phyloP scores from a whole-genome alignment of 2,329 filamentous ascomycete genomes.

The Diatrype stigma region DNA sequence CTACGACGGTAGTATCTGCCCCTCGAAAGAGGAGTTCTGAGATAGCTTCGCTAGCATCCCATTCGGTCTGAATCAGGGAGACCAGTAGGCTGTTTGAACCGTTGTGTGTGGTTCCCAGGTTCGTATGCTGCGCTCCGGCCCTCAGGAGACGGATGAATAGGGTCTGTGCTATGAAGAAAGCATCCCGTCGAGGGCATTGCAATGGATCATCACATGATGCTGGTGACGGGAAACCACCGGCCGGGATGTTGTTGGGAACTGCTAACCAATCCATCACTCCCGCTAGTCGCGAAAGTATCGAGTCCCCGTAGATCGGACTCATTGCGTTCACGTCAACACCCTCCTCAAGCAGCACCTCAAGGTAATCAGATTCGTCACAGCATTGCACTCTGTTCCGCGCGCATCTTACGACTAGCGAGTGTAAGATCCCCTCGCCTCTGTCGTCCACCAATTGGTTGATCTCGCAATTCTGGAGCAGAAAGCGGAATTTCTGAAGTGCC shows the following conservation, averaged over 20 bases:
- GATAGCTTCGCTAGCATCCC: background rate
- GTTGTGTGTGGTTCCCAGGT: background rate
- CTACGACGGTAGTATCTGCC: background rate
- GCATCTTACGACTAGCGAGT: background rate
- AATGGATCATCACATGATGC: no score
- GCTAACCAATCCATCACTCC: background rate
- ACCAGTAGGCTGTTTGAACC: background rate
- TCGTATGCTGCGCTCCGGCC: background rate
- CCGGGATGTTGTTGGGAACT: no score
- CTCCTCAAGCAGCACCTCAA: background rate
- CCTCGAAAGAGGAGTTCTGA: background rate
- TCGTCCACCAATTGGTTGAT: background rate
- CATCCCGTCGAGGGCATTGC: background rate
- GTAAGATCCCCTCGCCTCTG: background rate
- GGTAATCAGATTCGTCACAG: background rate
- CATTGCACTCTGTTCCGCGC: background rate
- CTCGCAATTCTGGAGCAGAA: background rate
- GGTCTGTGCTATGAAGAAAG: background rate
- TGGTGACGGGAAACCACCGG: no score
- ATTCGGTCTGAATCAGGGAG: background rate
- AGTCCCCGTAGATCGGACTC: background rate
- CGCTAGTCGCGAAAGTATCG: background rate
- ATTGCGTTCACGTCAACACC: background rate
- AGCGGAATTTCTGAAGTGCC: background rate
- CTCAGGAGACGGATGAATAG: background rate